Base-by-base conservation (phyloP, 192 early-diverging fungal genomes). In the Paraglomus occultum region DNA sequence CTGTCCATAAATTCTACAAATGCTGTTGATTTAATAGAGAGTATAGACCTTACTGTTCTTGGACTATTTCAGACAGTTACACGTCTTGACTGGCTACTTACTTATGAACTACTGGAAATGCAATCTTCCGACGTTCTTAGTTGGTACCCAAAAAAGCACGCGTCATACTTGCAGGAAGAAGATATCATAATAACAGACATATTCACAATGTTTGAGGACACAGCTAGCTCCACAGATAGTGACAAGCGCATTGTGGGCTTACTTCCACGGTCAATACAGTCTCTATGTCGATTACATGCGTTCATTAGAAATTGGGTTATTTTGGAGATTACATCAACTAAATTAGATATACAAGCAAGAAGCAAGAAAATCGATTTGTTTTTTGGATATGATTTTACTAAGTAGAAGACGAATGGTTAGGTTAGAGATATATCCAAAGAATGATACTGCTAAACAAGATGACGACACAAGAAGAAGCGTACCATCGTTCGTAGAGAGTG, bases 401-500 rank as follows among this genome's bases (percentile, higher is more conserved):
- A 86, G 88, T 71, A 79, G 87, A 61, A 70, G 38, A 9, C 15
- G 55, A 39, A 77, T 80, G 76, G 50, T 8, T 23, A 50, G 10
- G 67, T 75, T 67, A 65, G 64, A 47, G 18, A 72, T 53, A 52
- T 51, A 54, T 40, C 62, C 51, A 18, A 51, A 44, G 49, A 49
- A 55, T 31, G 74, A 75, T 43, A 17, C 38, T 0, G 43, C 71
- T 0, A 48, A 58, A n/a, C 45, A 76, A 44, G 70, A 51, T 5
- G 43, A 68, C 6, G 62, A 59, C 17, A 10, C 45, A 8, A 31
- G 61, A 18, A 65, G 67, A 50, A 53, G 70, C 9, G 84, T 90
- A 42, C 90, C 89, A 2, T 85, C 85, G 0, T 89, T 90, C 82
- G 82, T 92, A 6, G 90, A 92, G 70, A 76, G 81, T 18, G 85